Evolutionary conservation across 78 protist genomes (phyloP).

Genomic region (Pelomyxa schiedti): DNA sequence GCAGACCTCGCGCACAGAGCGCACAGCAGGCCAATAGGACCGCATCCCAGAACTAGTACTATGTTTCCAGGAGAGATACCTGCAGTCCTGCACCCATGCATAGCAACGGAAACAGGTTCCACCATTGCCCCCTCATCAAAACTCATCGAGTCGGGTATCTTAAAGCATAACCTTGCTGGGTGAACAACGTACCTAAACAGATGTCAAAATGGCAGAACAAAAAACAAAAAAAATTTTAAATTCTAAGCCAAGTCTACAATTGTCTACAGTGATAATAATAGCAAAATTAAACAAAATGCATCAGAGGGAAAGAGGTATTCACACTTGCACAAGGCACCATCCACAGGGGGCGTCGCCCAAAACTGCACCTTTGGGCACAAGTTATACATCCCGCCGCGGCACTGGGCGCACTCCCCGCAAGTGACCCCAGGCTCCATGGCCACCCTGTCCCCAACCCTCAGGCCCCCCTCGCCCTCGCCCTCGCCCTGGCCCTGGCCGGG

Average conservation of each 20-base stretch:
- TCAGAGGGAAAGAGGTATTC: background rate
- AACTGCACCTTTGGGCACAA: conserved; percentile 33
- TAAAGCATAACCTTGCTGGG: background rate
- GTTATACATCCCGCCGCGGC: conserved; percentile 33
- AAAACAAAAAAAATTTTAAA: background rate
- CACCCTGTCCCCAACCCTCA: conserved; percentile 47
- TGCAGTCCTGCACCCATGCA: too few relatives aligned
- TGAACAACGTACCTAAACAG: too few relatives aligned
- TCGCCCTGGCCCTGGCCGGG: background rate
- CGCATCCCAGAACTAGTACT: too few relatives aligned
- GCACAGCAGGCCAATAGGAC: too few relatives aligned
- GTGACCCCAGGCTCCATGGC: conserved; percentile 53
- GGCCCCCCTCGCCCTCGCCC: too few relatives aligned
- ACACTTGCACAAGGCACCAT: conserved; percentile 24
- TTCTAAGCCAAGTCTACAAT: conserved; percentile 7
- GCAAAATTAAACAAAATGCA: conserved; percentile 10
- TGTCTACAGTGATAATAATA: background rate
- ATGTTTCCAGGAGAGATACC: too few relatives aligned
- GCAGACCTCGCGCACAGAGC: too few relatives aligned
- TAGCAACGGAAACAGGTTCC: conserved; percentile 49
- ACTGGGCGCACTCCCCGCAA: conserved; percentile 1
- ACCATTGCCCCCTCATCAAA: conserved; percentile 33
- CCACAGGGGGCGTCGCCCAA: conserved; percentile 51
- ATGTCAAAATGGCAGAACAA: background rate
- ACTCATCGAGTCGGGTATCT: conserved; percentile 17